A percentile compares a stretch with the other conserved stretches of the same genome.
These are phyloP conservation scores for Coemansia sp. DNA, from an alignment of 192 early-diverging fungal species.

Conservation along the genomic window DNA sequence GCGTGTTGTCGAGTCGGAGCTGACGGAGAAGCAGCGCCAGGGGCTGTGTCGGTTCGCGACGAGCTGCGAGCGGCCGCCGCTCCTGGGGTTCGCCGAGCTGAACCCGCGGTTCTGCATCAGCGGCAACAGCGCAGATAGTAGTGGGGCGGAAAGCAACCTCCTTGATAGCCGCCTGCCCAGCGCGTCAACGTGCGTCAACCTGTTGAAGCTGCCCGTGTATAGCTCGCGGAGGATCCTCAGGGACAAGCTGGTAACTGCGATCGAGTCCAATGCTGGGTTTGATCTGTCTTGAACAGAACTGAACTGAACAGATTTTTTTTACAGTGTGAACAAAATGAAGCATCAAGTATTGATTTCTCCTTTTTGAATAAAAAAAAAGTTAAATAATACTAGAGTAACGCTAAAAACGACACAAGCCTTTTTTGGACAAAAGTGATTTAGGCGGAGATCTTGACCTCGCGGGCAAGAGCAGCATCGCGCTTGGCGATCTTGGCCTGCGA, in stretches of 20 bases:
- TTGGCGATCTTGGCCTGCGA: slow-evolving; percentile 80
- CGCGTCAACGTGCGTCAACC: slow-evolving; percentile 82
- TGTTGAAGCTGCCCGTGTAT: slow-evolving; percentile 87
- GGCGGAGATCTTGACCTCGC: slow-evolving; percentile 28
- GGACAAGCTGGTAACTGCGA: slow-evolving; percentile 84
- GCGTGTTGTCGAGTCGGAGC: slow-evolving; percentile 53
- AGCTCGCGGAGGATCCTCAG: slow-evolving; percentile 46
- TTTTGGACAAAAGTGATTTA: slow-evolving; percentile 5
- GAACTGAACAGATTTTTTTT: too few relatives aligned
- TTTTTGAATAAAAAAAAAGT: too few relatives aligned
- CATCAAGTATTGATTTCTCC: too few relatives aligned
- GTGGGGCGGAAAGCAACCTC: too few relatives aligned
- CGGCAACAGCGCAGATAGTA: slow-evolving; percentile 19
- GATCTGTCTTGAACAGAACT: slow-evolving; percentile 77
- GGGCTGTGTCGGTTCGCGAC: slow-evolving; percentile 85
- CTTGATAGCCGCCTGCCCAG: slow-evolving; percentile 76
- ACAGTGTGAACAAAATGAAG: too few relatives aligned
- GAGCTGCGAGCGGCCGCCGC: slow-evolving; percentile 83
- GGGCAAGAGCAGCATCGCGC: slow-evolving; percentile 60
- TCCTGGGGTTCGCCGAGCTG: slow-evolving; percentile 79
- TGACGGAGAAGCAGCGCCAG: slow-evolving; percentile 54
- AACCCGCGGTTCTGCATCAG: slow-evolving; percentile 40
- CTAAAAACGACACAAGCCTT: too few relatives aligned
- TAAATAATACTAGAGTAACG: too few relatives aligned
- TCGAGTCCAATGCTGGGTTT: slow-evolving; percentile 87